Evolutionary conservation across 768 basidiomycete species (phyloP).

Genomic region (Serpula lacrymans): DNA sequence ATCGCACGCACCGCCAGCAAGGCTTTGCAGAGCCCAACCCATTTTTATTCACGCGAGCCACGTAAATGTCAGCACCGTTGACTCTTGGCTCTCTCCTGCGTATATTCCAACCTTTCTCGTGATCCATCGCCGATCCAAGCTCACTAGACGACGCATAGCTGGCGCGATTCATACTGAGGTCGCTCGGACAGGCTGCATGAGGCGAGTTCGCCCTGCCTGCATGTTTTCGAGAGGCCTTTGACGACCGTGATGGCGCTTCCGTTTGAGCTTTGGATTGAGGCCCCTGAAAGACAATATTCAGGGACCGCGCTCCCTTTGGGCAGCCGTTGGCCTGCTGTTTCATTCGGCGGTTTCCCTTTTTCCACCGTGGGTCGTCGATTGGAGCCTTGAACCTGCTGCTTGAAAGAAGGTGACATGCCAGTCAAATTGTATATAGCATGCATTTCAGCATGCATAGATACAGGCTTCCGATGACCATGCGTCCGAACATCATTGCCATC

Average conservation of each 20-base stretch:
- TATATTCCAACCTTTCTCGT: slow-evolving; percentile 27
- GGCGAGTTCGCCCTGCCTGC: not conserved
- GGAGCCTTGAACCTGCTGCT: slow-evolving; percentile 48
- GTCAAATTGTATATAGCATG: slow-evolving; percentile 52
- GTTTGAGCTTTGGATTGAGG: slow-evolving; percentile 7
- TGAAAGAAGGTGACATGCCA: slow-evolving; percentile 48
- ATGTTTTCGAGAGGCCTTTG: not conserved
- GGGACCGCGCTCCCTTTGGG: slow-evolving; percentile 7
- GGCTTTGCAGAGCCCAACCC: slow-evolving; percentile 51
- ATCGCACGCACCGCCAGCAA: slow-evolving; percentile 54
- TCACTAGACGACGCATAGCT: not conserved
- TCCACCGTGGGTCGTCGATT: slow-evolving; percentile 23
- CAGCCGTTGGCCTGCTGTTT: slow-evolving; percentile 8
- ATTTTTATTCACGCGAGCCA: slow-evolving; percentile 45
- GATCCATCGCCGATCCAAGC: slow-evolving; percentile 5
- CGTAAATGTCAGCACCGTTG: slow-evolving; percentile 54
- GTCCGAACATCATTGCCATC: slow-evolving; percentile 40
- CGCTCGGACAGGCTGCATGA: not conserved
- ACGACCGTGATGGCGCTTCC: slow-evolving; percentile 1
- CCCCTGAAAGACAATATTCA: slow-evolving; percentile 15
- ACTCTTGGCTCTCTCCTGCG: slow-evolving; percentile 38
- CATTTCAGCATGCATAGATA: slow-evolving; percentile 58
- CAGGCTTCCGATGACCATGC: slow-evolving; percentile 38
- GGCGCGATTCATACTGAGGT: not conserved
- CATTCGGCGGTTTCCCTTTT: slow-evolving; percentile 9